phyloP scores from a whole-genome alignment of 1,284 basidiomycete genomes.

The Fomitopsis palustris region DNA sequence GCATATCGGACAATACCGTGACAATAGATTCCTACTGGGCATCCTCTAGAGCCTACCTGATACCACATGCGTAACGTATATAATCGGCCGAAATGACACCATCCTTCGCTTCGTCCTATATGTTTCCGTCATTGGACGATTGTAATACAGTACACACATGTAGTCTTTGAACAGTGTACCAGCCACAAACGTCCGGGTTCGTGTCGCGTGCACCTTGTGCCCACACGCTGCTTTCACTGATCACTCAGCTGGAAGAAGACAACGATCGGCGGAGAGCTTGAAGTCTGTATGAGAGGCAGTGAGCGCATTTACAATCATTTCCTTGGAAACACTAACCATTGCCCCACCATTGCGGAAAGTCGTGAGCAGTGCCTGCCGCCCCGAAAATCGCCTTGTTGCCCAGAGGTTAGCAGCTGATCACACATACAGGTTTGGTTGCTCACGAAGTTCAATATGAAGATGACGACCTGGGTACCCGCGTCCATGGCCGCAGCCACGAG shows the following conservation, averaged over 20 bases:
- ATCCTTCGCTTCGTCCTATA: not conserved
- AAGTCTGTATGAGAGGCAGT: not conserved
- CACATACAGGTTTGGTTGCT: not conserved
- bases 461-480: conserved; percentile 30
- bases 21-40: not conserved
- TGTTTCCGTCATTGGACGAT: not conserved
- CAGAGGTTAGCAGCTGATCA: too few relatives aligned
- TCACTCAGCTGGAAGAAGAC: not conserved
- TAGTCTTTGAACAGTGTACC: not conserved
- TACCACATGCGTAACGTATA: not conserved
- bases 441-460: conserved; percentile 32
- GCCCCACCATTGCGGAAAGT: conserved; percentile 29
- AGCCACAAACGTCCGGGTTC: not conserved
- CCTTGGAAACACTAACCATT: conserved; percentile 18
- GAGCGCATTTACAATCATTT: not conserved
- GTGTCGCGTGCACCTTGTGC: not conserved
- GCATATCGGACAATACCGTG: conserved; percentile 10
- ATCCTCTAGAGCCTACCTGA: not conserved
- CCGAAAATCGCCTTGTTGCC: conserved; percentile 22
- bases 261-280: conserved; percentile 2
- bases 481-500: conserved; percentile 29
- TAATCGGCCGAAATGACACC: not conserved
- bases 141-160: not conserved
- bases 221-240: not conserved
- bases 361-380: conserved; percentile 23